Evolutionary conservation across 441 rosid species (phyloP).

Genomic region (Euphorbia celastroides): DNA sequence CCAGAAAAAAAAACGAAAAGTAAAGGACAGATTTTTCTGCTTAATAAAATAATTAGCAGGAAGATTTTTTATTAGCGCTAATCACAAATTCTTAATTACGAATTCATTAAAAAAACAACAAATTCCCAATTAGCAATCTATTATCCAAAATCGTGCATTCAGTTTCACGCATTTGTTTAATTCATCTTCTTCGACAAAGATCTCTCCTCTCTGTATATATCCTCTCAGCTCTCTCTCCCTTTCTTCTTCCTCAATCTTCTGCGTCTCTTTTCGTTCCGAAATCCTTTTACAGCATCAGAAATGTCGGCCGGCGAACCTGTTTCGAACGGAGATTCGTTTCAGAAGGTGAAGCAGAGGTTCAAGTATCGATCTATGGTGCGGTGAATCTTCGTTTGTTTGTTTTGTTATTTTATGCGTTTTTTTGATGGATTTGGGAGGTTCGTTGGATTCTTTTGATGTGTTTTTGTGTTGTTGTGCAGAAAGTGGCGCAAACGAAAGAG

Average conservation of each 20-base stretch:
- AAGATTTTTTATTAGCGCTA: too few species aligned
- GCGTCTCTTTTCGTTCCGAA: neutral
- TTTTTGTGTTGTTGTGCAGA: constrained; percentile 28
- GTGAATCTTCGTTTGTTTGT: neutral
- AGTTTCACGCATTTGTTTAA: neutral
- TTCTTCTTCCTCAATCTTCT: neutral
- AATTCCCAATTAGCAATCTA: neutral
- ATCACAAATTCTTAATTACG: too few species aligned
- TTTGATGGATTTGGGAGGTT: neutral
- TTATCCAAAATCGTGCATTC: neutral
- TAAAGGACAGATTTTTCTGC: too few species aligned
- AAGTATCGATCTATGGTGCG: constrained; percentile 69
- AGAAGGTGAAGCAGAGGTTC: constrained; percentile 37
- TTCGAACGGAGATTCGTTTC: constrained; percentile 34
- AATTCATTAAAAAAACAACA: too few species aligned
- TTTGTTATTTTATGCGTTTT: neutral
- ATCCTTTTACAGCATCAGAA: neutral
- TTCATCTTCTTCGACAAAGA: neutral
- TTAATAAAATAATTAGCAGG: neutral
- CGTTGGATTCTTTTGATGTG: constrained; percentile 21
- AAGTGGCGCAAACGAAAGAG: constrained; percentile 79
- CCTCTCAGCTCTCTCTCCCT: neutral
- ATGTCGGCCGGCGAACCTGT: constrained; percentile 46
- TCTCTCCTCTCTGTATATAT: constrained; percentile 3
- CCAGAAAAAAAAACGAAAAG: too few species aligned